Evolutionary conservation across 257 asterid genomes (phyloP), one percentile per base, ranked within the genome.

Genomic region (Solanum chiquidenum): DNA sequence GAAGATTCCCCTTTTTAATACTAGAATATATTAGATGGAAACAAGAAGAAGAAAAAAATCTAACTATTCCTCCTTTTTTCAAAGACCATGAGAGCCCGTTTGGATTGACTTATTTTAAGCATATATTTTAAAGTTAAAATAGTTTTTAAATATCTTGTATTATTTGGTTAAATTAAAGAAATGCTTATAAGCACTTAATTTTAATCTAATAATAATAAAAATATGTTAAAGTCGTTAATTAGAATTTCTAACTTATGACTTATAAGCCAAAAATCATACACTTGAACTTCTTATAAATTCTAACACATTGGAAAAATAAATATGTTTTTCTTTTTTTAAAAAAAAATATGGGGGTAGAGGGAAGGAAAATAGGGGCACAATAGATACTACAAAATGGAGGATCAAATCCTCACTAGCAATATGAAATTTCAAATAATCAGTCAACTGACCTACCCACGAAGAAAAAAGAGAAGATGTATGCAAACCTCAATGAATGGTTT

Each of bases 31-130:
- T 33, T 33, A 72, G 79, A 72, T 6, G 13, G 25, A 72, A 69
- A 69, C 6, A 14, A 20, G 4, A 72, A 16, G 10, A 6, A 27
- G 5, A 33, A 5, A 33, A 18, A 33, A 16, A 7, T 8, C 27
- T 72, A 18, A 34, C 44, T 23, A 73, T 73, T 37, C 31, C 33
- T 40, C 84, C 25, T 13, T 7, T 40, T 37, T 40, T 7, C 12
- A 2, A 16, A 5, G 0, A 21, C 0, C 1, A 7, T 29, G 16
- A 7, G 1, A 18, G 62, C 1, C 5, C 1, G 11, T 20, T 55
- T 55, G 11, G 11, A 18, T 55, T 20, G 11, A 58, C 25, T 55
- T 8, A 55, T 55, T 20, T 55, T 55, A 55, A 0, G 1, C 0
- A 0, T 16, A 52, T 0, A 0, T 58, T 20, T 3, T 58, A 0